A percentile compares a stretch with the other conserved stretches of the same genome.
These are phyloP conservation scores for Oehlia diaphana DNA, from an alignment of 192 early-diverging fungal genomes.

Conservation along the genomic window DNA sequence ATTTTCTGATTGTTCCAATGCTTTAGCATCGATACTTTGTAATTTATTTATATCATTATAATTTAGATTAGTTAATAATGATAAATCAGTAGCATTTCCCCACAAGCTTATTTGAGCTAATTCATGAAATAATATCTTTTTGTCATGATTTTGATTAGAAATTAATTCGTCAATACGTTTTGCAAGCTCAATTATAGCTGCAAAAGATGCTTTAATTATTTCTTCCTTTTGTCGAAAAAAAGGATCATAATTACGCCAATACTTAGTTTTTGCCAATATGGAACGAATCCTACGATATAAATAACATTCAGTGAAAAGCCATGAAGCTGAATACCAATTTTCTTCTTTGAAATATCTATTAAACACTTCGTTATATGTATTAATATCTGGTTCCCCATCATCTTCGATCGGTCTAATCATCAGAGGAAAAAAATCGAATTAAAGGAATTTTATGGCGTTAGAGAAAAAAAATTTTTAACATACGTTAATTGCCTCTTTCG, in stretches of 20 bases:
- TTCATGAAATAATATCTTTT: constrained; percentile 61
- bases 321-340: constrained; percentile 77
- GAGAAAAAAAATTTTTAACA: background rate
- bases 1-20: constrained; percentile 50
- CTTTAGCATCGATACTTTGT: constrained; percentile 46
- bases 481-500: constrained; percentile 58
- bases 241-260: constrained; percentile 74
- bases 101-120: constrained; percentile 77
- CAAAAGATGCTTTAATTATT: constrained; percentile 68
- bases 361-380: constrained; percentile 67
- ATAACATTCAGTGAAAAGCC: constrained; percentile 85
- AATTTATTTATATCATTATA: constrained; percentile 68
- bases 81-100: constrained; percentile 90
- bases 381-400: constrained; percentile 48
- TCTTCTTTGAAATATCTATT: constrained; percentile 48
- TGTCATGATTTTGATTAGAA: constrained; percentile 27
- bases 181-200: constrained; percentile 66
- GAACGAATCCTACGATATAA: constrained; percentile 75
- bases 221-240: constrained; percentile 69
- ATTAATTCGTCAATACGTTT: constrained; percentile 45
- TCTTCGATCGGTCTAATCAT: constrained; percentile 49
- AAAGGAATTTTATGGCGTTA: background rate
- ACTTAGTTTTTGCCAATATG: constrained; percentile 49
- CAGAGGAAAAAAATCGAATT: background rate
- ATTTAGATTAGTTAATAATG: constrained; percentile 70